phyloP scores from a whole-genome alignment of 2,329 filamentous ascomycete species.

The Neonectria ditissima region DNA sequence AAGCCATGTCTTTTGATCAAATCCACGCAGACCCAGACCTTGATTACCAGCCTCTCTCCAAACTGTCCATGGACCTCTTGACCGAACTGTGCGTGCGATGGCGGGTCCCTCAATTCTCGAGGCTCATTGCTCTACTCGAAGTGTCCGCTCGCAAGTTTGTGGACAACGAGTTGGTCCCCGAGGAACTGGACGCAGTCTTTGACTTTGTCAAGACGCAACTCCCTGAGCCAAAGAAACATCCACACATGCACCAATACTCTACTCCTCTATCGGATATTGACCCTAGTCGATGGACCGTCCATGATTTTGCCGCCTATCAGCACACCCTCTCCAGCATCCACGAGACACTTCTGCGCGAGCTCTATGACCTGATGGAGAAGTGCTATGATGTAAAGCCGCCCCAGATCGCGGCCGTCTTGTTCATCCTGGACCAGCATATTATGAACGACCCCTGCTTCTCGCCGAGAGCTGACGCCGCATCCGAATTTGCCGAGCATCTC shows the following conservation, averaged over 20 bases:
- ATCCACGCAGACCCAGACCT: constrained; percentile 65
- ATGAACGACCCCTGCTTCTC: constrained; percentile 82
- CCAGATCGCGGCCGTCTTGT: constrained; percentile 82
- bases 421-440: constrained; percentile 84
- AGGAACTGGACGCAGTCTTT: constrained; percentile 87
- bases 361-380: constrained; percentile 87
- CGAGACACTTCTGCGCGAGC: constrained; percentile 84
- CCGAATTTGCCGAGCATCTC: constrained; percentile 79
- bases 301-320: constrained; percentile 78
- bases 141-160: constrained; percentile 87
- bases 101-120: constrained; percentile 86
- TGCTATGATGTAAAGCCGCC: constrained; percentile 92
- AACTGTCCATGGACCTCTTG: constrained; percentile 83
- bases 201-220: constrained; percentile 81
- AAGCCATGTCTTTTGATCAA: constrained; percentile 76
- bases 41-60: constrained; percentile 71
- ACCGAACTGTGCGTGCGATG: constrained; percentile 88
- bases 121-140: constrained; percentile 85
- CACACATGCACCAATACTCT: constrained; percentile 64
- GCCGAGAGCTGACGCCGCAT: constrained; percentile 74
- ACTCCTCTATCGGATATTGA: constrained; percentile 67
- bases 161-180: constrained; percentile 82
- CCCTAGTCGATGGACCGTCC: constrained; percentile 73
- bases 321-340: constrained; percentile 80
- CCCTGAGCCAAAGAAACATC: constrained; percentile 73